Base-by-base conservation (phyloP, 345 rosid species). In the Gossypium anomalum region DNA sequence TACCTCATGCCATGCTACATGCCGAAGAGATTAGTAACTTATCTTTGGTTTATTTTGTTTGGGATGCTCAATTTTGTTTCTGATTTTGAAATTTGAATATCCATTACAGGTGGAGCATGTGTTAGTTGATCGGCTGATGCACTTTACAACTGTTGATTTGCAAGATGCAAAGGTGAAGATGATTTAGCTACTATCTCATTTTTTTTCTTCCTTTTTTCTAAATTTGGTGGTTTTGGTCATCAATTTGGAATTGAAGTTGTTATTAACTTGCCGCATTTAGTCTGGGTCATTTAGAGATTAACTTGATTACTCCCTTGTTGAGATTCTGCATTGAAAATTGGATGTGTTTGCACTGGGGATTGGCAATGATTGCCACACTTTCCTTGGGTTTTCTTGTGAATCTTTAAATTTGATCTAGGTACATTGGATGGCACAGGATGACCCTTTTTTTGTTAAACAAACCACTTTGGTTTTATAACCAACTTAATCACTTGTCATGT, bases 21-120 rank as follows among this genome's bases (percentile, higher is more conserved):
- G 49, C 43, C 41, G 14, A 15, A 27, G 8, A 51, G 22, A 48
- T 1, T 25, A 9, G 43, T 51, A 61, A 45, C 47, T 67, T 61
- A 15, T 47, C 23, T 2, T 16, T 19, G 55, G 5, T 0, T 43
- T 53, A 4, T 62, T 64, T 41, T 65, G 20, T 8, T 20, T 70
- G 34, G 34, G 51, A 29, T 15, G 15, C 38, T 48, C 57, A 23
- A 13, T 56, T 70, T 74, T 71, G 14, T 75, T 22, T 77, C 12
- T 61, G 76, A 55, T 19, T 34, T 12, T 59, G 64, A 25, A 59
- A 59, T 59, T 59, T 78, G 62, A 16, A n/a, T 41, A 65, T 71
- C 43, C 74, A 1, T 82, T 78, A 38, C 84, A 91, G 97, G 93
- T 91, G 58, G 97, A 93, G 87, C 94, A 89, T 55, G 87, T 91